phyloP scores from a whole-genome alignment of 768 basidiomycete genomes.

The Pisolithus microcarpus region DNA sequence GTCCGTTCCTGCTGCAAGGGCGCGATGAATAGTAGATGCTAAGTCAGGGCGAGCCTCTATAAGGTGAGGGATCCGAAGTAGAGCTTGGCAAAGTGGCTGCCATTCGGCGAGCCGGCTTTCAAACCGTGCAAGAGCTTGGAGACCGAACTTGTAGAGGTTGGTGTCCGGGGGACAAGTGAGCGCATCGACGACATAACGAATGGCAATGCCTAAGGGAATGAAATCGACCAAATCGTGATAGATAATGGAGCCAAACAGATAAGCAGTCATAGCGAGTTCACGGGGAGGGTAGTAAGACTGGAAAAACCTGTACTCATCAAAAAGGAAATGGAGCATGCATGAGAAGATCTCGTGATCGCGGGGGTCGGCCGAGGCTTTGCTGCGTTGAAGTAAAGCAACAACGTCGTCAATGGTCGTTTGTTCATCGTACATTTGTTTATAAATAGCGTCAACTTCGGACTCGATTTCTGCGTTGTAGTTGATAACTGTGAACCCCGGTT shows the following conservation, averaged over 20 bases:
- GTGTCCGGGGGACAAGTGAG: slow-evolving; percentile 85
- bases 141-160: slow-evolving; percentile 92
- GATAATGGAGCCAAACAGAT: slow-evolving; percentile 93
- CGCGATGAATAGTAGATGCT: slow-evolving; percentile 60
- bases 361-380: slow-evolving; percentile 74
- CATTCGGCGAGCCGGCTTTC: slow-evolving; percentile 85
- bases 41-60: slow-evolving; percentile 82
- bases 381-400: slow-evolving; percentile 76
- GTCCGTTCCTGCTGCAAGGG: slow-evolving; percentile 49
- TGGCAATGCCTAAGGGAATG: slow-evolving; percentile 91
- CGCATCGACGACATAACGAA: slow-evolving; percentile 94
- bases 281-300: slow-evolving; percentile 91
- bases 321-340: slow-evolving; percentile 99
- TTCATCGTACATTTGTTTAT: slow-evolving; percentile 98
- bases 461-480: slow-evolving; percentile 86
- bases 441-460: slow-evolving; percentile 88
- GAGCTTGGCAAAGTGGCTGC: slow-evolving; percentile 84
- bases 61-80: slow-evolving; percentile 82
- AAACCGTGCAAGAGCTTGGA: slow-evolving; percentile 84
- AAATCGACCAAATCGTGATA: slow-evolving; percentile 89
- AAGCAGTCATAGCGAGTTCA: slow-evolving; percentile 92
- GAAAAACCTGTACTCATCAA: slow-evolving; percentile 99
- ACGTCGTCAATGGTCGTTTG: slow-evolving; percentile 93
- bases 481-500: slow-evolving; percentile 88
- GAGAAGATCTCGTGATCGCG: slow-evolving; percentile 95